A percentile compares a stretch with the other conserved stretches of the same genome.
phyloP scores from a whole-genome alignment of 176 grass and related monocot genomes.

The Zea mays region DNA sequence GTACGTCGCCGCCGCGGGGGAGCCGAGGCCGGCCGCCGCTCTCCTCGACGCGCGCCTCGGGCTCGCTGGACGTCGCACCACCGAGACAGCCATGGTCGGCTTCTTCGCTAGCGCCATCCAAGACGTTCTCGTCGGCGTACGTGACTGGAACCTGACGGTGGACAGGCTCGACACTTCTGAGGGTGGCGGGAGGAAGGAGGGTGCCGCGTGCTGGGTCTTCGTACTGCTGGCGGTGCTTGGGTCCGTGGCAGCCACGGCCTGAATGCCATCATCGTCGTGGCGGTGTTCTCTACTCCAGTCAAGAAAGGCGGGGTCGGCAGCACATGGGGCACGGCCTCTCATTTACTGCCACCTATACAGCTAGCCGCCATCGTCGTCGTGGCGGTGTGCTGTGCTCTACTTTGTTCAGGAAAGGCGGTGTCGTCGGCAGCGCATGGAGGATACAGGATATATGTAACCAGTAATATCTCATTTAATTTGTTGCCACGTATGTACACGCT shows the following conservation, averaged over 20 bases:
- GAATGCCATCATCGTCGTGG: neutral
- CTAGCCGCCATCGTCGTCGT: no score
- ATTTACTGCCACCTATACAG: no score
- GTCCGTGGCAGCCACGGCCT: neutral
- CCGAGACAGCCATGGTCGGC: constrained; percentile 15
- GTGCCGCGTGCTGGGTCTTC: constrained; percentile 7
- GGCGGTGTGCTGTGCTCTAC: no score
- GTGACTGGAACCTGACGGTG: constrained; percentile 24
- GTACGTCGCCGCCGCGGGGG: neutral
- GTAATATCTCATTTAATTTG: no score
- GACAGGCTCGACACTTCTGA: constrained; percentile 14
- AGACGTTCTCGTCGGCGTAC: constrained; percentile 18
- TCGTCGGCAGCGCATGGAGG: no score
- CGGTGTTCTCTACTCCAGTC: neutral
- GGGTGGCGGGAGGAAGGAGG: constrained; percentile 13
- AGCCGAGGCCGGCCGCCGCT: neutral
- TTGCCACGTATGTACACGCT: no score
- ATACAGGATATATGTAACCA: no score
- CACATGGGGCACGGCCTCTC: no score
- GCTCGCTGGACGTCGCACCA: neutral
- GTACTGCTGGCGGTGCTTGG: constrained; percentile 28
- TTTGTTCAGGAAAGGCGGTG: no score
- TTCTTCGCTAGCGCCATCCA: constrained; percentile 16
- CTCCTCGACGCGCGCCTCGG: neutral
- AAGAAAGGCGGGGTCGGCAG: neutral